A percentile compares a stretch with the other conserved stretches of the same genome.
Conservation (phyloP, 495 filamentous ascomycete genomes). For the Aspergillus sclerotiicarbonarius region DNA sequence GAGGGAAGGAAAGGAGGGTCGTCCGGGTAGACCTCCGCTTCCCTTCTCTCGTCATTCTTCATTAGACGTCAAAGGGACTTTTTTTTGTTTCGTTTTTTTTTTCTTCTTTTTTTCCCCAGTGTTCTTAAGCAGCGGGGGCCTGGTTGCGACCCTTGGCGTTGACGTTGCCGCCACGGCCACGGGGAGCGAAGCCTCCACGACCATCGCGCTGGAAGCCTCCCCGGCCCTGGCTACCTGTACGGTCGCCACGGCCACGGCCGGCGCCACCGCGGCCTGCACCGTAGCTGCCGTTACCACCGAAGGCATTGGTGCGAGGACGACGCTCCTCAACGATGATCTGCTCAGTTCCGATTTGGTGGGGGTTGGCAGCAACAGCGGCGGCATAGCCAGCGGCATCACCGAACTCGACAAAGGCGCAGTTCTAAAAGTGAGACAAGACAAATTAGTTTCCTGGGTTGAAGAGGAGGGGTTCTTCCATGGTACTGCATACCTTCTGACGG, state of each 20-base stretch:
- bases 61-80: background rate
- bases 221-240: slow-evolving; percentile 62
- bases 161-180: slow-evolving; percentile 54
- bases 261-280: slow-evolving; percentile 54
- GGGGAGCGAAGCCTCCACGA: slow-evolving; percentile 53
- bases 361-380: slow-evolving; percentile 79
- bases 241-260: slow-evolving; percentile 67
- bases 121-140: slow-evolving; percentile 45
- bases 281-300: slow-evolving; percentile 59
- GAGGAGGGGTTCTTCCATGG: background rate
- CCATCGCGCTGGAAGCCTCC: slow-evolving; percentile 67
- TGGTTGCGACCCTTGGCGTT: slow-evolving; percentile 50
- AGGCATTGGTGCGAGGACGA: slow-evolving; percentile 67
- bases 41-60: slow-evolving; percentile 2
- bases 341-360: slow-evolving; percentile 78
- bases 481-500: slow-evolving; percentile 72
- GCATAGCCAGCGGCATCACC: slow-evolving; percentile 72
- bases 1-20: slow-evolving; percentile 8
- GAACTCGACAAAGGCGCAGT: slow-evolving; percentile 96
- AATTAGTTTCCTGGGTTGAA: slow-evolving; percentile 3
- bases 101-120: slow-evolving; percentile 10
- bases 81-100: slow-evolving; percentile 1
- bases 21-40: background rate
- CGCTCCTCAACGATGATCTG: slow-evolving; percentile 86
- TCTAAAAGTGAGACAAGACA: slow-evolving; percentile 49